Conservation (phyloP, 2,329 filamentous ascomycete genomes). For the Chaetoscypha palmicola region DNA sequence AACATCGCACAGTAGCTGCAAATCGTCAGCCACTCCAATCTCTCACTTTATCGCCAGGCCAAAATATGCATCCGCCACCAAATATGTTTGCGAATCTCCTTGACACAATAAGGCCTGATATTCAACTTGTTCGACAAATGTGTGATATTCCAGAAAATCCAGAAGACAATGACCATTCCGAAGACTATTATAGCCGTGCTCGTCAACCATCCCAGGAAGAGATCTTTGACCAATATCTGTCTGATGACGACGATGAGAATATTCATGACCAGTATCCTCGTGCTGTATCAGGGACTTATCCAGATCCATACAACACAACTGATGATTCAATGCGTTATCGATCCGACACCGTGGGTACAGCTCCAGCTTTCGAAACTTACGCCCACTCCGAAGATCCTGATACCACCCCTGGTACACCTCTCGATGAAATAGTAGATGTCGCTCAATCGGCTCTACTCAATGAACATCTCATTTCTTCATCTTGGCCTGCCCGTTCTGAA, state of each 20-base stretch:
- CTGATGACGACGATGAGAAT: slow-evolving; percentile 1
- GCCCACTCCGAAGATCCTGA: slow-evolving; percentile 20
- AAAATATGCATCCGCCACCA: neutral
- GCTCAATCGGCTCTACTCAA: slow-evolving; percentile 10
- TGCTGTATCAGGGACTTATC: too few relatives aligned
- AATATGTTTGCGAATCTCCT: slow-evolving; percentile 13
- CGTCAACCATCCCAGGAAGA: neutral
- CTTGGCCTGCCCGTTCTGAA: slow-evolving; percentile 7
- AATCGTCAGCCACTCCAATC: neutral
- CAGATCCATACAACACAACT: too few relatives aligned
- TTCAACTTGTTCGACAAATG: slow-evolving; percentile 3
- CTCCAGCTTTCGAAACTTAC: slow-evolving; percentile 22
- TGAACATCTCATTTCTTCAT: slow-evolving; percentile 15
- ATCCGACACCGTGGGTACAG: slow-evolving; percentile 23
- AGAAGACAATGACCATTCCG: neutral
- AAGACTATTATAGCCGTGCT: neutral
- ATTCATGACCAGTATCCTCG: neutral
- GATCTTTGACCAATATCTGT: neutral
- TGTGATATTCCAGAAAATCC: slow-evolving; percentile 1
- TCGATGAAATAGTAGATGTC: slow-evolving; percentile 14
- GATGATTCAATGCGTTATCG: slow-evolving; percentile 10
- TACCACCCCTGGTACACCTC: slow-evolving; percentile 15
- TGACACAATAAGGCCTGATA: slow-evolving; percentile 12
- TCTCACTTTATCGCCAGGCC: neutral
- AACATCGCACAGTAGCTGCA: neutral